Evolutionary conservation across 768 basidiomycete genomes (phyloP), one percentile per base, ranked within the genome.

Genomic region (Mycena latifolia): DNA sequence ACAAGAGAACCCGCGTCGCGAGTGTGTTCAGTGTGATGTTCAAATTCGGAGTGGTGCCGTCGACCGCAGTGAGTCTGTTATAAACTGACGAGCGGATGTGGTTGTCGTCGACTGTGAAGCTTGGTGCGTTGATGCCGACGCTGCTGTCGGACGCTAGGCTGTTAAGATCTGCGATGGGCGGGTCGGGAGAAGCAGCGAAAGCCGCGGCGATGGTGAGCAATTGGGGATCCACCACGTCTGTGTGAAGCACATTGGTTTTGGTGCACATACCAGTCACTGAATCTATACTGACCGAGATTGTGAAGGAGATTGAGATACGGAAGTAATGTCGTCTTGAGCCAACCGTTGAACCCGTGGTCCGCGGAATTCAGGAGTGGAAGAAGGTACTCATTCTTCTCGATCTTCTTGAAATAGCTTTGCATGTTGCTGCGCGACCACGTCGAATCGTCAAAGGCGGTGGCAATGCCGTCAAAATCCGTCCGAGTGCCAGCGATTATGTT

Each of bases 361-460:
- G 55, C 52, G 18, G 52, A 33, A 33, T 47, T 63, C n/a, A 62
- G 62, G 17, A 65, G 58, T n/a, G 71, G 67, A 20, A 71, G 51
- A 27, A 65, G 71, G 48, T 78, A 74, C n/a, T 69, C 55, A 50
- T 77, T 76, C 9, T 71, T 52, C 54, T 78, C 77, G 33, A 78
- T 70, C 29, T 65, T 74, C 22, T 73, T 70, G 68, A 74, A 77
- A 51, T 78, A 78, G 28, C 68, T 52, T 41, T 78, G 77, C 76
- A 78, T 78, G 52, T 75, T 77, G 41, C 71, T 56, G 28, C 77
- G 54, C 5, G 74, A 74, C 77, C 77, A 78, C 1, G 77, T 71
- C 15, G 53, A 8, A 51, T 78, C 76, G n/a, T 72, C 67, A 56
- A 75, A 77, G 14, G 61, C 69, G 15, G 60, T n/a, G 7, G 63